Percentiles rank a stretch among this genome's conserved stretches.
These are phyloP conservation scores for Cryptosporidium canis DNA, from an alignment of 169 alveolate species.

Conservation along the genomic window DNA sequence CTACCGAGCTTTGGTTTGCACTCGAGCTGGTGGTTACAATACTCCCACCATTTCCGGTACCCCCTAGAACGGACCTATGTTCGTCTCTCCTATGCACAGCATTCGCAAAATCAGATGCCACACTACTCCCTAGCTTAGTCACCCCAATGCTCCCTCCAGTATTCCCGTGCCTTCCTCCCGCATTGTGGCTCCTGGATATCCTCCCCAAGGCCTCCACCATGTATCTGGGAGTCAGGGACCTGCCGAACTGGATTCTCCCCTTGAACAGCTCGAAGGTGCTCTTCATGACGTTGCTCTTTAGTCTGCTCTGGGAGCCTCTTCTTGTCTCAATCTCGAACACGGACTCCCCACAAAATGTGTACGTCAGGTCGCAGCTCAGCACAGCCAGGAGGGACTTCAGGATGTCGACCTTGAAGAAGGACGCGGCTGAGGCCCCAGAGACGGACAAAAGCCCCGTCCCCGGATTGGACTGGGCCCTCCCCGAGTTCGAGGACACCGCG, in stretches of 20 bases:
- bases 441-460: neutral
- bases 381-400: constrained; percentile 21
- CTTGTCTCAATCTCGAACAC: constrained; percentile 5
- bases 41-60: neutral
- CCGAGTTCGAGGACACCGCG: neutral
- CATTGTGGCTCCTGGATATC: constrained; percentile 5
- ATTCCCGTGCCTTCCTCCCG: neutral
- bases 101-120: neutral
- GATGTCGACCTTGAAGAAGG: neutral
- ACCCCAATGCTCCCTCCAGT: neutral
- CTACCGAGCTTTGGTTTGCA: neutral
- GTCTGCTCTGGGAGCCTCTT: constrained; percentile 3
- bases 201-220: constrained; percentile 3
- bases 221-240: constrained; percentile 26
- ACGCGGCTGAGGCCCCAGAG: neutral
- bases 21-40: neutral
- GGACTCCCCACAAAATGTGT: constrained; percentile 26
- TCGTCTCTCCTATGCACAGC: neutral
- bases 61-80: neutral
- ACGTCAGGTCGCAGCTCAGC: neutral
- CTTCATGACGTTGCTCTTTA: neutral
- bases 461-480: neutral
- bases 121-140: neutral
- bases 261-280: constrained; percentile 51
- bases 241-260: constrained; percentile 50